These are phyloP conservation scores for Viola odorata DNA, from an alignment of 345 rosid genomes.

Conservation along the genomic window DNA sequence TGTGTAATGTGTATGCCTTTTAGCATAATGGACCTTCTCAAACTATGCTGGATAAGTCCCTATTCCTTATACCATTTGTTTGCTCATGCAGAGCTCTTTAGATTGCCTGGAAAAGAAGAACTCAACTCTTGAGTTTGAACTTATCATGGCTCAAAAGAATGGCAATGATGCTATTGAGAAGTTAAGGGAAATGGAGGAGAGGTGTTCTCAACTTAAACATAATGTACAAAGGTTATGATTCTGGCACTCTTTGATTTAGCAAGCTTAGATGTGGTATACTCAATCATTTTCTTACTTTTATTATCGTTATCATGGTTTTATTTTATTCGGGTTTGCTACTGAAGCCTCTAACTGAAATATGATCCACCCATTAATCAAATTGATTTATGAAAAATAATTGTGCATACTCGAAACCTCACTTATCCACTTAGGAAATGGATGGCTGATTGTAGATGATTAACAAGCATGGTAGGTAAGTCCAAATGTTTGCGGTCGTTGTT, in stretches of 20 bases:
- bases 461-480: too few relatives aligned
- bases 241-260: background rate
- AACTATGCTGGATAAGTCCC: background rate
- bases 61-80: background rate
- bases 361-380: too few relatives aligned
- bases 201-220: conserved; percentile 61
- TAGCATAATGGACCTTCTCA: too few relatives aligned
- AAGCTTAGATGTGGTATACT: too few relatives aligned
- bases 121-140: conserved; percentile 59
- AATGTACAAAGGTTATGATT: conserved; percentile 52
- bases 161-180: conserved; percentile 44
- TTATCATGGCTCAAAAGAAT: conserved; percentile 51
- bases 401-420: too few relatives aligned
- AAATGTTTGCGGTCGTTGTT: too few relatives aligned
- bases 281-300: background rate
- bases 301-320: background rate
- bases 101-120: conserved; percentile 64
- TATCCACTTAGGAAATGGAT: too few relatives aligned
- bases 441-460: too few relatives aligned
- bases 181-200: conserved; percentile 60
- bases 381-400: too few relatives aligned
- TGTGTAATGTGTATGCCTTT: too few relatives aligned
- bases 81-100: conserved; percentile 48
- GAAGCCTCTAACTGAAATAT: background rate
- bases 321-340: background rate